Base-by-base conservation (phyloP, 768 basidiomycete genomes). In the Tulasnella sp. region DNA sequence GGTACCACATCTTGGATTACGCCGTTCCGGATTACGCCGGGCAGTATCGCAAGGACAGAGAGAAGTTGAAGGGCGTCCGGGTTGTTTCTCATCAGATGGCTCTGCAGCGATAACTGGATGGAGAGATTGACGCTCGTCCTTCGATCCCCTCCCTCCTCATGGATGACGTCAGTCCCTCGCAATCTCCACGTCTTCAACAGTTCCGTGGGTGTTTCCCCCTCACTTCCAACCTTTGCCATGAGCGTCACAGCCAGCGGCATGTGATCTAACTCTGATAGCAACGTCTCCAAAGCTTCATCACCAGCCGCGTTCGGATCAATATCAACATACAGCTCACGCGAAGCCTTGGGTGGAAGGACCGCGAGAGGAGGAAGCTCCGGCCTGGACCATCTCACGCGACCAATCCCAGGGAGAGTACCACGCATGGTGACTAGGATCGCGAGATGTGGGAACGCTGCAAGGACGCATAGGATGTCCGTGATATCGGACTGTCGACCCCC, bases 201-300 rank as follows among this genome's bases (percentile, higher is more conserved):
- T 42, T n/a, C 24, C 30, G 34, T 53, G 43, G 26, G 41, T 47
- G 59, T 51, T 21, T 53, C 56, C 11, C 34, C 54, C 45, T 61
- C 58, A 7, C 47, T 47, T 50, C 62, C 67, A 1, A 61, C 58
- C 30, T 66, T 66, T 4, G 73, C 73, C 66, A 74, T 67, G 3
- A 75, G 65, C n/a, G 67, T 70, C 29, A 75, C 64, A 3, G 72
- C 73, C 34, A 70, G 62, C 38, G 47, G 47, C 47, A 48, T 48
- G 27, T n/a, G n/a, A n/a, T 48, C 47, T 21, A 48, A n/a, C n/a
- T 48, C 47, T 11, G 5, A 48, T 11, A 29, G n/a, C 19, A n/a
- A n/a, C 19, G 47, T 48, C 5, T 48, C 47, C 19, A 7, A 29
- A 11, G 7, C 47, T n/a, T 5, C 7, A 48, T 48, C 47, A n/a